Conservation (phyloP, 345 rosid genomes). For the Brassica napus region Da-Ae NC_063448.1:17172001-17172500, state of each 20-base stretch:
- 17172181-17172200: neutral
- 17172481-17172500: too few relatives aligned
- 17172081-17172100: neutral
- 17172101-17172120: neutral
- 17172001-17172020: neutral
- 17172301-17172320: slow-evolving; percentile 7
- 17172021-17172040: neutral
- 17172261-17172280: neutral
- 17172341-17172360: neutral
- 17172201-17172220: neutral
- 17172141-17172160: neutral
- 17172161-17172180: neutral
- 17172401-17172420: too few relatives aligned
- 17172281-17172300: neutral
- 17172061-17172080: neutral
- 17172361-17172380: neutral
- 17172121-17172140: neutral
- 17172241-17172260: neutral
- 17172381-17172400: neutral
- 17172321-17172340: slow-evolving; percentile 20
- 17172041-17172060: neutral
- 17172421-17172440: neutral
- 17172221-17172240: neutral
- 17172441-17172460: too few relatives aligned
- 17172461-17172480: too few relatives aligned